Evolutionary conservation across 2,329 filamentous ascomycete species (phyloP), one percentile per base, ranked within the genome.

Genomic region (Cucurbitaria berberidis): DNA sequence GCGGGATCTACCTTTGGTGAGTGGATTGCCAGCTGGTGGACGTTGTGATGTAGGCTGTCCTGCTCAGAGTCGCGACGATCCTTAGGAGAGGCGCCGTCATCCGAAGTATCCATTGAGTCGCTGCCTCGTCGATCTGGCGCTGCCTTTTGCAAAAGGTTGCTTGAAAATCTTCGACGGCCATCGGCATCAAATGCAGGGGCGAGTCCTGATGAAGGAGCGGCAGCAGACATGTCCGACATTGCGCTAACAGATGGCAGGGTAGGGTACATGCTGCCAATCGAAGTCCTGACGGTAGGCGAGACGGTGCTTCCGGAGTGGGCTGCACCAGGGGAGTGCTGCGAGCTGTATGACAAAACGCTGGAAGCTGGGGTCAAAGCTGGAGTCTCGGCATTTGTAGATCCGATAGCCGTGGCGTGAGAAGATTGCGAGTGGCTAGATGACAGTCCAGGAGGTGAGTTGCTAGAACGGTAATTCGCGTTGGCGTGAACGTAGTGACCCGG

Each of bases 361-460:
- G 88, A 90, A 0, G 89, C 87, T 7, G 89, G 90, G 2, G 89
- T 93, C 59, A 91, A 82, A 9, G 89, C 89, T 9, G 90, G 89
- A 13, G 89, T 93, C 57, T 89, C 88, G 35, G 62, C 76, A 62
- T 55, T 77, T 68, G 51, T 78, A 2, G 73, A 69, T 30, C 69
- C 70, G 66, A 71, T 74, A 4, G 76, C 72, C 22, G 78, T 75
- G 10, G 71, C 69, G 18, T 86, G 86, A 22, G 86, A 88, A 26
- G 84, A 83, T 66, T 54, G 78, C 48, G 56, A 72, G 48, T 70
- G 73, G 65, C 64, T 65, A 41, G 59, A 68, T 6, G 67, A 70
- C 34, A 70, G 62, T 13, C 70, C 72, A 30, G 80, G 78, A n/a
- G 84, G 84, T 45, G 84, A 86, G 68, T 86, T 77, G 63, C 82